A percentile compares a stretch with the other conserved stretches of the same genome.
Evolutionary conservation across 73 alveolate species (phyloP).

Genomic region (Stentor coeruleus): DNA sequence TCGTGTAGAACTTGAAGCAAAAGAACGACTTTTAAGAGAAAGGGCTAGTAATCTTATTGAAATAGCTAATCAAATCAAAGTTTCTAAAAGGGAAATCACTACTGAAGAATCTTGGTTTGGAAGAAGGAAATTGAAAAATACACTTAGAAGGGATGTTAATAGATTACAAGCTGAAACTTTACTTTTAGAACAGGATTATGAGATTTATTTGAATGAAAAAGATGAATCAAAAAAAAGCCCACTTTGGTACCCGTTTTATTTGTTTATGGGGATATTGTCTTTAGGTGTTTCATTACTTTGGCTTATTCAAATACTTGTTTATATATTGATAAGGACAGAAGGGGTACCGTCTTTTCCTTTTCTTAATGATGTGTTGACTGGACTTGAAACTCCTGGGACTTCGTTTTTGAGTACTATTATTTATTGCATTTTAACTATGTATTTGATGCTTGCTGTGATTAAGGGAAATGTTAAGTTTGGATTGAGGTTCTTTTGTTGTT

Average conservation of each 20-base stretch:
- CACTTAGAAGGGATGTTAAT: conserved; percentile 22
- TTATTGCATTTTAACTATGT: conserved; percentile 59
- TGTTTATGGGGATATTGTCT: conserved; percentile 48
- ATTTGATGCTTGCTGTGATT: conserved; percentile 61
- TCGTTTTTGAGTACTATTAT: conserved; percentile 58
- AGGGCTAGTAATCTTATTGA: conserved; percentile 50
- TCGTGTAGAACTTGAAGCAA: conserved; percentile 42
- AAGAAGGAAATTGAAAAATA: conserved; percentile 41
- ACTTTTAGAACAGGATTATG: conserved; percentile 47
- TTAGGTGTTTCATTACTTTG: conserved; percentile 47
- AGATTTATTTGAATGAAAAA: conserved; percentile 39
- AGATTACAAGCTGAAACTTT: conserved; percentile 40
- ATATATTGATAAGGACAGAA: conserved; percentile 29
- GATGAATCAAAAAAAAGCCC: conserved; percentile 53
- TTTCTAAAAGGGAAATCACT: conserved; percentile 26
- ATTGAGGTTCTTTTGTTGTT: conserved; percentile 66
- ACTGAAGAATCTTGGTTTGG: conserved; percentile 37
- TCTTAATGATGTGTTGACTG: conserved; percentile 63
- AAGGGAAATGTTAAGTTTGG: conserved; percentile 89
- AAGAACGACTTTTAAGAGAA: conserved; percentile 44
- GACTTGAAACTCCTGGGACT: conserved; percentile 55
- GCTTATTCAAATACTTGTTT: conserved; percentile 55
- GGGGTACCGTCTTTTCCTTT: conserved; percentile 70
- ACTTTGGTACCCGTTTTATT: conserved; percentile 40
- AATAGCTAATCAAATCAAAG: conserved; percentile 23